Evolutionary conservation across 805 yeast species (phyloP), one percentile per base, ranked within the genome.

Genomic region (Starmerella tilneyi): DNA sequence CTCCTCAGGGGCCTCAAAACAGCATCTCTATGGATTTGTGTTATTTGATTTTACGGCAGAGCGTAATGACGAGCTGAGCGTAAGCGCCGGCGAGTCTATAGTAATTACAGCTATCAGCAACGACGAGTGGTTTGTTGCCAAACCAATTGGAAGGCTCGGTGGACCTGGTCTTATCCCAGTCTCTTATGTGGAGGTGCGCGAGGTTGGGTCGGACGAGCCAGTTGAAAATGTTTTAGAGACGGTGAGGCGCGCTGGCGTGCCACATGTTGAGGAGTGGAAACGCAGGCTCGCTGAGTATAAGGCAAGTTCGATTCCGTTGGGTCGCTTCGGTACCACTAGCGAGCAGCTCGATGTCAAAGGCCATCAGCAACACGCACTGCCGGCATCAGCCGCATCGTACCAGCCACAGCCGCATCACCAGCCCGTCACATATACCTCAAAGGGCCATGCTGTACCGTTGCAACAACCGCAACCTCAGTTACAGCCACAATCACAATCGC

Each of bases 91-190:
- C 30, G 99, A 92, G 57, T 81, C 83, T 56, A 73, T 92, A 50
- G 83, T 88, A 24, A 77, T 94, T 11, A 89, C 96, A 64, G 99
- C 99, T 2, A 96, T 89, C 63, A 94, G 89, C 59, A 86, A 85
- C 45, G 82, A 71, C 53, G 99, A 94, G 65, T 92, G 99, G 99
- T 88, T 86, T 56, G 92, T 92, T 48, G 97, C 96, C 5, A 92
- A 92, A 62, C 96, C 96, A 12, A 83, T 92, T 34, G 94, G 89
- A 48, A 71, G 96, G 44, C 69, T 92, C 30, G 97, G 98, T 21
- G 98, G 96, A 0, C 97, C 97, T 0, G 98, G 99, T 1, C 70
- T 92, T 37, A 94, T 92, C 7, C 98, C 99, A 0, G 88, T 84
- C 5, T 75, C 84, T 16, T 92, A 83, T 58, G 92, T 92, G 20